A percentile compares a stretch with the other conserved stretches of the same genome.
These are phyloP conservation scores for Colletotrichum noveboracense DNA, from an alignment of 2,329 filamentous ascomycete species.

Conservation along the genomic window DNA sequence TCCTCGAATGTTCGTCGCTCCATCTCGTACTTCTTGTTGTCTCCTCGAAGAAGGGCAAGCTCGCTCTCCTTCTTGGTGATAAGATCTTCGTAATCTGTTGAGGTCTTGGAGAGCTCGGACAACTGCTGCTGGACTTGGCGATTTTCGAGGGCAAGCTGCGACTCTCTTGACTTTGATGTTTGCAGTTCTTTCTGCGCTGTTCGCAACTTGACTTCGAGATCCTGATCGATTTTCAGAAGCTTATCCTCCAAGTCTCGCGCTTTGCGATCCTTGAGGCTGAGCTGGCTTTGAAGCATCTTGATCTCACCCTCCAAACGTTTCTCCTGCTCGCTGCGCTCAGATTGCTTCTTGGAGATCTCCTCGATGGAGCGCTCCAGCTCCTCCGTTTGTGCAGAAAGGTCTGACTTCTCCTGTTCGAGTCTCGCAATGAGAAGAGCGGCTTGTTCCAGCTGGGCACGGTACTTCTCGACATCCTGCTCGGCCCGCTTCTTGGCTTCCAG, in stretches of 20 bases:
- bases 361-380: conserved; percentile 75
- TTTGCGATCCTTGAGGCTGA: conserved; percentile 89
- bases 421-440: conserved; percentile 85
- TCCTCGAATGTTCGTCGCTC: conserved; percentile 81
- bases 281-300: conserved; percentile 88
- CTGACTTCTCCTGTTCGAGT: conserved; percentile 85
- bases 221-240: conserved; percentile 84
- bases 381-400: conserved; percentile 69
- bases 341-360: conserved; percentile 72
- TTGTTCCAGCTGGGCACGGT: conserved; percentile 85
- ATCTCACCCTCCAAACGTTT: conserved; percentile 81
- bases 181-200: conserved; percentile 81
- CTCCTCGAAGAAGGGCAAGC: conserved; percentile 80
- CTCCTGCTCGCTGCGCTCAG: conserved; percentile 78
- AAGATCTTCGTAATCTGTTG: conserved; percentile 93
- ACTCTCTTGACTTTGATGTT: conserved; percentile 73
- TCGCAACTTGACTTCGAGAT: conserved; percentile 84
- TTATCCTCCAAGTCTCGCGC: conserved; percentile 85
- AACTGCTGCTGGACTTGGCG: conserved; percentile 84
- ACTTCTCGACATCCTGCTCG: conserved; percentile 82
- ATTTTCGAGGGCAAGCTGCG: conserved; percentile 81
- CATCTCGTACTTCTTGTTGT: conserved; percentile 82
- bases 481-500: conserved; percentile 88
- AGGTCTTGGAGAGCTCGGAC: conserved; percentile 85
- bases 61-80: conserved; percentile 95